Evolutionary conservation across 2,329 filamentous ascomycete species (phyloP).

Genomic region (Kalaharituber pfeilii): DNA sequence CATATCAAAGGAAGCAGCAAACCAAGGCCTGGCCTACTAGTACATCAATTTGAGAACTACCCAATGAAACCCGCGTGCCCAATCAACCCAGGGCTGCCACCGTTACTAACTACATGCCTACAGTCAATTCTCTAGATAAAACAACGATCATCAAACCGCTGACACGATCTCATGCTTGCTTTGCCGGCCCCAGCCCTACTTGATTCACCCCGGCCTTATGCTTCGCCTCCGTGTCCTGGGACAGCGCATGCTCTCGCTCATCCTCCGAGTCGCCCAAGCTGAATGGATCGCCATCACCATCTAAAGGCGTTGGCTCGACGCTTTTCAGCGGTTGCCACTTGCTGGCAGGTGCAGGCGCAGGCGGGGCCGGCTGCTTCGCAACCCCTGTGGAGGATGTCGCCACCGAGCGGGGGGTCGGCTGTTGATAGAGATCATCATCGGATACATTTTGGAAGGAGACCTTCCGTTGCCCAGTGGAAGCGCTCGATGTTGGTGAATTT

Average conservation of each 20-base stretch:
- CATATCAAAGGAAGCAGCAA: no score
- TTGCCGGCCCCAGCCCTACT: slow-evolving; percentile 5
- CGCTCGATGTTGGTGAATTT: slow-evolving; percentile 39
- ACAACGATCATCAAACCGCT: no score
- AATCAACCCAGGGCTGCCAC: no score
- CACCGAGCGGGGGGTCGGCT: slow-evolving; percentile 36
- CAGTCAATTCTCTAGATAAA: no score
- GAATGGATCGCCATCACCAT: slow-evolving; percentile 95
- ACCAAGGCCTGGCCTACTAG: no score
- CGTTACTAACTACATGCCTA: no score
- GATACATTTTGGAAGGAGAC: slow-evolving; percentile 38
- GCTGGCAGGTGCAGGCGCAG: slow-evolving; percentile 53
- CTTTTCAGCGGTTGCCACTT: slow-evolving; percentile 93
- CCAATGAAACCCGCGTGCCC: no score
- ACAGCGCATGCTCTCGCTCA: slow-evolving; percentile 54
- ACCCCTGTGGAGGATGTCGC: slow-evolving; percentile 29
- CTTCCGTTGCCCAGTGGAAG: slow-evolving; percentile 33
- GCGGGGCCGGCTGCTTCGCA: slow-evolving; percentile 37
- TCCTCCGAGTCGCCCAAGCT: slow-evolving; percentile 91
- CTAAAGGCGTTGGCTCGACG: slow-evolving; percentile 70
- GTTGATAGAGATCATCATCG: slow-evolving; percentile 32
- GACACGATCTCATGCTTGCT: no score
- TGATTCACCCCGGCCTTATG: slow-evolving; percentile 18
- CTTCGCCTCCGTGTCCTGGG: slow-evolving; percentile 43
- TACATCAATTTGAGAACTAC: no score